Conservation (phyloP, 2,329 filamentous ascomycete genomes). For the Arthroderma uncinatum region DNA sequence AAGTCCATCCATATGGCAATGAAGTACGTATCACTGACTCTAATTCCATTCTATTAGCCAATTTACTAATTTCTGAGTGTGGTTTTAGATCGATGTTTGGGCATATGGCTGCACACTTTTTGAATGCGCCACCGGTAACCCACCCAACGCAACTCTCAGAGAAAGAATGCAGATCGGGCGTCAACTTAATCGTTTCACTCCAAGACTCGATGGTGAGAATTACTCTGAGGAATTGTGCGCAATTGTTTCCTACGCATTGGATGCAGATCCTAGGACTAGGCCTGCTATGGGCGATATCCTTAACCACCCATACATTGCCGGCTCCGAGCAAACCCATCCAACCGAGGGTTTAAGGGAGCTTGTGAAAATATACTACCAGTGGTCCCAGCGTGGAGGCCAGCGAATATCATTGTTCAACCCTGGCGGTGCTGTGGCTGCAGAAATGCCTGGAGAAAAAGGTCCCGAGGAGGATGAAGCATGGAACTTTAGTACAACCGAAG, state of each 20-base stretch:
- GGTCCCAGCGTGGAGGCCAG: slow-evolving; percentile 40
- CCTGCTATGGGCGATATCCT: slow-evolving; percentile 38
- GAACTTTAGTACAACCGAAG: slow-evolving; percentile 55
- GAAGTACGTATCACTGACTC: slow-evolving; percentile 29
- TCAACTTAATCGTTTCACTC: slow-evolving; percentile 33
- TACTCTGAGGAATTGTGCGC: slow-evolving; percentile 38
- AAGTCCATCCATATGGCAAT: slow-evolving; percentile 37
- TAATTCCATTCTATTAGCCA: neutral
- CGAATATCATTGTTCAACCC: slow-evolving; percentile 49
- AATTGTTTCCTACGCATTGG: slow-evolving; percentile 35
- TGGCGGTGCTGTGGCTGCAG: slow-evolving; percentile 47
- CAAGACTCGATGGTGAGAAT: slow-evolving; percentile 32
- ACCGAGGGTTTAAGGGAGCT: slow-evolving; percentile 36
- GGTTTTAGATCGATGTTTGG: slow-evolving; percentile 39
- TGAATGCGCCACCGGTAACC: slow-evolving; percentile 40
- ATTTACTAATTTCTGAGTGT: slow-evolving; percentile 6
- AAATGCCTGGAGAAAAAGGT: slow-evolving; percentile 35
- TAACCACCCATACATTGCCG: slow-evolving; percentile 35
- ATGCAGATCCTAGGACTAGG: slow-evolving; percentile 34
- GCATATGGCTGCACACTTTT: slow-evolving; percentile 41
- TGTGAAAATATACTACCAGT: slow-evolving; percentile 39
- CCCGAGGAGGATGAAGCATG: slow-evolving; percentile 43
- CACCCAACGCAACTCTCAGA: slow-evolving; percentile 38
- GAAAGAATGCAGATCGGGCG: slow-evolving; percentile 39
- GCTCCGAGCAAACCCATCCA: slow-evolving; percentile 35